These are phyloP conservation scores for Hemerocallis citrina DNA, from an alignment of 106 monocot species.

Conservation along the genomic window DNA sequence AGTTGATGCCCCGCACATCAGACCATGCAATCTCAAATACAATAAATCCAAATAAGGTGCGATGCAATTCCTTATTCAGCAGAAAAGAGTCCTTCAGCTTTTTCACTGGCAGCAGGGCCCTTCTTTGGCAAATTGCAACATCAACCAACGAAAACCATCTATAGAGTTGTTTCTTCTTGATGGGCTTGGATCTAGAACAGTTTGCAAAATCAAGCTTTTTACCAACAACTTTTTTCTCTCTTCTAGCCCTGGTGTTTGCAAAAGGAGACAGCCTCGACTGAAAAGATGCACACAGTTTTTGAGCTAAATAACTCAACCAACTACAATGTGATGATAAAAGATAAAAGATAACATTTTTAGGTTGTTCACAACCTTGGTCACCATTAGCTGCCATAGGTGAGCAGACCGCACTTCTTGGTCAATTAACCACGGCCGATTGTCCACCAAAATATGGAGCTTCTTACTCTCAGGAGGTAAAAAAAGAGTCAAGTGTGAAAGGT, in stretches of 20 bases:
- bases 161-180: constrained; percentile 20
- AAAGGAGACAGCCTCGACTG: constrained; percentile 98
- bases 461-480: constrained; percentile 71
- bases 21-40: constrained; percentile 91
- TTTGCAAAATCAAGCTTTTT: constrained; percentile 33
- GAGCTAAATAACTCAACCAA: constrained; percentile 3
- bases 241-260: constrained; percentile 63
- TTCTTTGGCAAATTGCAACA: constrained; percentile 51
- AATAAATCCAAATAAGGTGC: constrained; percentile 81
- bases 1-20: constrained; percentile 89
- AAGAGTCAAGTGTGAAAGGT: constrained; percentile 73
- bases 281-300: constrained; percentile 2
- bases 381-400: constrained; percentile 96
- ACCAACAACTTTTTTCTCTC: constrained; percentile 27
- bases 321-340: no score
- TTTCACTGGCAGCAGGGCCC: constrained; percentile 53
- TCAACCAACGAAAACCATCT: constrained; percentile 76
- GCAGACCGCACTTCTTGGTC: constrained; percentile 53
- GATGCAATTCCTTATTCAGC: constrained; percentile 74
- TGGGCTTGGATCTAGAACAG: constrained; percentile 14
- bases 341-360: not conserved
- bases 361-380: constrained; percentile 60
- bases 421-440: constrained; percentile 85
- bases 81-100: constrained; percentile 71
- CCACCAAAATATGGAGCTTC: constrained; percentile 80